Percentiles rank a stretch among this genome's conserved stretches.
Evolutionary conservation across 805 yeast genomes (phyloP).

Genomic region (Cyberlindnera euphorbiiphila): DNA sequence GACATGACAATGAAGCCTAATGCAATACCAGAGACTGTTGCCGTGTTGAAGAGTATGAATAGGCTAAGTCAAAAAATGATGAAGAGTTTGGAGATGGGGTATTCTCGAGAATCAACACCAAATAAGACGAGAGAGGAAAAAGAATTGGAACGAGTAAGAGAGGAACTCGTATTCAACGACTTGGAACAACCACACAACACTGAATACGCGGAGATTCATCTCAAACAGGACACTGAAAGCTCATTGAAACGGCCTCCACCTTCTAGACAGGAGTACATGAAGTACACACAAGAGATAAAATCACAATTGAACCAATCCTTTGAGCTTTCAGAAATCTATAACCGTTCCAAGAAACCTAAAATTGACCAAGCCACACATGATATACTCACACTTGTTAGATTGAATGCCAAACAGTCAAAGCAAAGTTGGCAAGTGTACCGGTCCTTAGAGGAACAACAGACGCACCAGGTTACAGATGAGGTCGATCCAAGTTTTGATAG

Average conservation of each 20-base stretch:
- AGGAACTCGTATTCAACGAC: slow-evolving; percentile 49
- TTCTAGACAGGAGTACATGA: slow-evolving; percentile 23
- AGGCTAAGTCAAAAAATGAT: slow-evolving; percentile 81
- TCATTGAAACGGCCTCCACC: slow-evolving; percentile 14
- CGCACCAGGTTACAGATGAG: slow-evolving; percentile 29
- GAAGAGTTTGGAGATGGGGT: slow-evolving; percentile 44
- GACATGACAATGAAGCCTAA: slow-evolving; percentile 79
- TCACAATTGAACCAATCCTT: slow-evolving; percentile 19
- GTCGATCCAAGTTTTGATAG: slow-evolving; percentile 32
- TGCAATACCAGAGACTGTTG: slow-evolving; percentile 62
- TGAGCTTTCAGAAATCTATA: slow-evolving; percentile 29
- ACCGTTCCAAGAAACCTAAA: slow-evolving; percentile 27
- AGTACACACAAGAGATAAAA: slow-evolving; percentile 21
- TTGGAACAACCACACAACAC: slow-evolving; percentile 44
- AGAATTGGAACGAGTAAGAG: slow-evolving; percentile 34
- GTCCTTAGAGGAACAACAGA: slow-evolving; percentile 25
- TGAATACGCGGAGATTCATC: slow-evolving; percentile 47
- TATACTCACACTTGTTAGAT: slow-evolving; percentile 44
- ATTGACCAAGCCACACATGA: slow-evolving; percentile 42
- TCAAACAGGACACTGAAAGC: slow-evolving; percentile 21
- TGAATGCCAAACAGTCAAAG: slow-evolving; percentile 51
- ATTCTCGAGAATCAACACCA: slow-evolving; percentile 34
- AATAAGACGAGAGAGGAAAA: slow-evolving; percentile 35
- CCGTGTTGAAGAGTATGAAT: slow-evolving; percentile 84
- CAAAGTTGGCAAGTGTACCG: slow-evolving; percentile 38